These are phyloP conservation scores for Fusarium sp. DNA, from an alignment of 2,329 filamentous ascomycete species.

Conservation along the genomic window DNA sequence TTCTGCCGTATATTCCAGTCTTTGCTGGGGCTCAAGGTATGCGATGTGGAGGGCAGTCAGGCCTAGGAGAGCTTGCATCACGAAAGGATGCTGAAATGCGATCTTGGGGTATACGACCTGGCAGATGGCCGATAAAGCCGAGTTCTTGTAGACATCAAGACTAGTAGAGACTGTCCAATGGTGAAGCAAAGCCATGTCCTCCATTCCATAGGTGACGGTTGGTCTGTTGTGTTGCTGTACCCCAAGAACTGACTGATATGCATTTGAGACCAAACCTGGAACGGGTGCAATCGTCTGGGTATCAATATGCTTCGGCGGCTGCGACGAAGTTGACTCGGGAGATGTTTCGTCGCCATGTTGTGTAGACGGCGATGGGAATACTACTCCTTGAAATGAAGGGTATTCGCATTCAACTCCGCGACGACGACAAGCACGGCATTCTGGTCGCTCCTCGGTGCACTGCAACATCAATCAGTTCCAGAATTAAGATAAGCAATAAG, in stretches of 20 bases:
- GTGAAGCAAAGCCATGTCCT: slow-evolving; percentile 3
- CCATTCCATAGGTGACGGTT: not conserved
- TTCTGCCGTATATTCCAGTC: not conserved
- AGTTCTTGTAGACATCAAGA: slow-evolving; percentile 6
- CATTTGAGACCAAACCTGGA: not conserved
- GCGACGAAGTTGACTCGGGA: not conserved
- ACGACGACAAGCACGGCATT: slow-evolving; percentile 2
- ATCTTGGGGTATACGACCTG: not conserved
- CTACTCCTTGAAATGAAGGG: not conserved
- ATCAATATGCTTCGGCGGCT: not conserved
- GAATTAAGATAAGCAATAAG: not conserved
- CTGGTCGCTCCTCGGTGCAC: not conserved
- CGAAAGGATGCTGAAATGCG: not conserved
- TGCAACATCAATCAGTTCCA: not conserved
- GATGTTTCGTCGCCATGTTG: not conserved
- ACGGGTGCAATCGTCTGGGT: not conserved
- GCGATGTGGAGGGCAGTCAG: not conserved
- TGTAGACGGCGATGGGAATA: not conserved
- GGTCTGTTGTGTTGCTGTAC: not conserved
- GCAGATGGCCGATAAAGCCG: not conserved
- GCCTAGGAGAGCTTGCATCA: not conserved
- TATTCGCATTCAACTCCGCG: slow-evolving; percentile 8
- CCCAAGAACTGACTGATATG: not conserved
- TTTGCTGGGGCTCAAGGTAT: not conserved
- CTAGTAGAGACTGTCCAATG: slow-evolving; percentile 1